phyloP scores from a whole-genome alignment of 768 basidiomycete genomes.

The Suillus decipiens region DNA sequence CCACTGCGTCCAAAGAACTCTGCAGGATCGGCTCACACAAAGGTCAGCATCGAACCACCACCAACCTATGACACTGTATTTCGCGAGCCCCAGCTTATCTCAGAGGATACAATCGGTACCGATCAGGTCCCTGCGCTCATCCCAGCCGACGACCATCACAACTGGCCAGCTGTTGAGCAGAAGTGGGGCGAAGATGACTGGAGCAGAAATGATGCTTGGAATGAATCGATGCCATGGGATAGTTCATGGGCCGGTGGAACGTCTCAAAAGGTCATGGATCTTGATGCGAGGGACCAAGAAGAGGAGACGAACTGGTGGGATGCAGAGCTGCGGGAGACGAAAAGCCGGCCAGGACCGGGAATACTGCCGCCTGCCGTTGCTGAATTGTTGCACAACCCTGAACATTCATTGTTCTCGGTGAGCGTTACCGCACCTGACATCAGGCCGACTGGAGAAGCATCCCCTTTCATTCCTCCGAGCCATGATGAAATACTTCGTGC shows the following conservation, averaged over 20 bases:
- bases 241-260: conserved; percentile 26
- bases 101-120: conserved; percentile 40
- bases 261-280: conserved; percentile 36
- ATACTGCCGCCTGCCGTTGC: conserved; percentile 69
- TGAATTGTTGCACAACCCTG: conserved; percentile 67
- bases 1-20: conserved; percentile 32
- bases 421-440: conserved; percentile 40
- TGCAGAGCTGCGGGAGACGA: conserved; percentile 42
- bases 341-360: conserved; percentile 66
- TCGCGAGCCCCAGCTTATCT: conserved; percentile 58
- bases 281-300: conserved; percentile 58
- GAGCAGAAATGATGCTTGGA: conserved; percentile 2
- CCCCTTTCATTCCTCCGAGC: conserved; percentile 43
- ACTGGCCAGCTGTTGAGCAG: conserved; percentile 29
- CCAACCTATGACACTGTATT: conserved; percentile 35
- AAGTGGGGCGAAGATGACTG: conserved; percentile 12
- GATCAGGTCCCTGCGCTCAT: conserved; percentile 40
- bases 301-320: conserved; percentile 80
- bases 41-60: conserved; percentile 32
- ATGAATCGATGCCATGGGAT: conserved; percentile 28
- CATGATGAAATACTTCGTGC: conserved; percentile 65
- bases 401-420: conserved; percentile 71
- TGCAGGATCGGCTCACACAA: conserved; percentile 40
- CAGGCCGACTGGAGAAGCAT: conserved; percentile 19
- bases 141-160: conserved; percentile 35